A percentile compares a stretch with the other conserved stretches of the same genome.
Conservation (phyloP, 202 grass and related monocot species). For the Saccharum hybrid region DNA sequence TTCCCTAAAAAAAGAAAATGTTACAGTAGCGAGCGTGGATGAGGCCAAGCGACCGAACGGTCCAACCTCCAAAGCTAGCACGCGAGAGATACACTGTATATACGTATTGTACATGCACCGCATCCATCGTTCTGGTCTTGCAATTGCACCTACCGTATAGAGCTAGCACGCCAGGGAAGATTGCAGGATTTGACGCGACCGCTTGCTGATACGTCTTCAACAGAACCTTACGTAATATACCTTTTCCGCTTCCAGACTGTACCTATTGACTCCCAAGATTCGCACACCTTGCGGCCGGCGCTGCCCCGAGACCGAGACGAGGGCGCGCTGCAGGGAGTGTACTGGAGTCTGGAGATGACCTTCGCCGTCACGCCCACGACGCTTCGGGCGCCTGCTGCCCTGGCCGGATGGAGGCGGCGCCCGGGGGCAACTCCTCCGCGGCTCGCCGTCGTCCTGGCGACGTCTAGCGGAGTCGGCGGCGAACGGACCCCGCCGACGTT, state of each 20-base stretch:
- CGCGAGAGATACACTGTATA: background rate
- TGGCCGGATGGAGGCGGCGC: slow-evolving; percentile 12
- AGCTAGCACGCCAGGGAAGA: too few relatives aligned
- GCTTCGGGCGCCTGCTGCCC: background rate
- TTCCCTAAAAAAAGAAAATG: background rate
- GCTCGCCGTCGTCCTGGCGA: slow-evolving; percentile 23
- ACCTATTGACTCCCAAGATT: background rate
- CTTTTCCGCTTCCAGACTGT: background rate
- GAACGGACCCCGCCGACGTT: slow-evolving; percentile 34
- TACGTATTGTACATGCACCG: background rate
- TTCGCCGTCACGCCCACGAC: slow-evolving; percentile 26
- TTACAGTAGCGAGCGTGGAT: background rate
- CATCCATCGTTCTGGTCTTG: slow-evolving; percentile 3
- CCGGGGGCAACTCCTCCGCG: background rate
- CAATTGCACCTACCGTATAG: background rate
- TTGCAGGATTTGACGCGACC: background rate
- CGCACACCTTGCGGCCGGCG: background rate
- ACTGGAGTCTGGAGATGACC: background rate
- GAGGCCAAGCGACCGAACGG: slow-evolving; percentile 20
- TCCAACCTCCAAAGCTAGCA: background rate
- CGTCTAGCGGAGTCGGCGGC: slow-evolving; percentile 2
- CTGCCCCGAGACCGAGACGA: background rate
- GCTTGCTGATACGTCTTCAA: background rate
- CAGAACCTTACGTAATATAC: background rate
- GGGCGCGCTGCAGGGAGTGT: background rate